Conservation (phyloP, 2,329 filamentous ascomycete species). For the Colletotrichum nymphaeae region DNA sequence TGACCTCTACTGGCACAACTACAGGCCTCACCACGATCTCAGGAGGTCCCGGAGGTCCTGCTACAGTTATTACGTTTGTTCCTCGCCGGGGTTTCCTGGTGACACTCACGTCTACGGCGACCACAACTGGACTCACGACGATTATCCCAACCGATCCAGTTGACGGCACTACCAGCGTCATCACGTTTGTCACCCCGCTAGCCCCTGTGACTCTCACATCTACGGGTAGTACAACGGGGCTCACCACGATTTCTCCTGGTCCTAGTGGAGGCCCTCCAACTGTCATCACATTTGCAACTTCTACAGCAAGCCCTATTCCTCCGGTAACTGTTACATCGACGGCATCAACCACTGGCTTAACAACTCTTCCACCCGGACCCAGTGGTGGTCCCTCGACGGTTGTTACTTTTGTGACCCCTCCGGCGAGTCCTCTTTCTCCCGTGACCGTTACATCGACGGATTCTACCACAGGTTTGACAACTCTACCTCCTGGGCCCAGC, state of each 20-base stretch:
- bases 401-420: too few species aligned
- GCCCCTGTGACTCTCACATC: background rate
- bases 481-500: too few species aligned
- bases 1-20: background rate
- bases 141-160: background rate
- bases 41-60: background rate
- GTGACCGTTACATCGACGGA: too few species aligned
- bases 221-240: background rate
- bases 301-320: rapidly evolving
- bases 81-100: background rate
- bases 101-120: background rate
- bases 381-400: too few species aligned
- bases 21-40: background rate
- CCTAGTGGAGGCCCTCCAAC: background rate
- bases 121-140: background rate
- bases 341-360: too few species aligned
- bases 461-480: too few species aligned
- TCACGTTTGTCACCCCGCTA: background rate
- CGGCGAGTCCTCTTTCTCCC: too few species aligned
- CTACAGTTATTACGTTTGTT: background rate
- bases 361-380: too few species aligned
- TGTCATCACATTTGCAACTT: too few species aligned
- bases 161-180: background rate
- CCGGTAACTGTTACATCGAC: too few species aligned
- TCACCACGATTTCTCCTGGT: background rate